phyloP scores from a whole-genome alignment of 208 protist genomes.

The Wallacemonas sp. region DNA sequence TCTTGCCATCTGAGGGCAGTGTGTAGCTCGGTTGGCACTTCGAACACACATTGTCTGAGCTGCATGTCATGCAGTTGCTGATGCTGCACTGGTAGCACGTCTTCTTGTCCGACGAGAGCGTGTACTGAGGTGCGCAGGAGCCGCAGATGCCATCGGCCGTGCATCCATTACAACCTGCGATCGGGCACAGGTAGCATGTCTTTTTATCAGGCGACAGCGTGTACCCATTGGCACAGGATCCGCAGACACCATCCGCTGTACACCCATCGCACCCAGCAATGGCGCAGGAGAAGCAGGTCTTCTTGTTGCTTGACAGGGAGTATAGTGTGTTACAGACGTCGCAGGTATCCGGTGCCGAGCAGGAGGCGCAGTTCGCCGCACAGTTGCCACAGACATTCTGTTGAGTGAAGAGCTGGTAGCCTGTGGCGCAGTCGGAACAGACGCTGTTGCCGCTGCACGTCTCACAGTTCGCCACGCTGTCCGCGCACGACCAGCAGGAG shows the following conservation, averaged over 20 bases:
- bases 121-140: not conserved
- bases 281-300: not conserved
- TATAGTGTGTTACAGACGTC: not conserved
- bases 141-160: not conserved
- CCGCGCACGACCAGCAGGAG: slow-evolving; percentile 19
- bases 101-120: slow-evolving; percentile 2
- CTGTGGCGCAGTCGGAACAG: not conserved
- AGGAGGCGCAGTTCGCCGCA: slow-evolving; percentile 5
- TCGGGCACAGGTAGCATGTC: not conserved
- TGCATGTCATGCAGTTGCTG: not conserved
- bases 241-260: not conserved
- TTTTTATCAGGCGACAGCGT: not conserved
- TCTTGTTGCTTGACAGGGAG: not conserved
- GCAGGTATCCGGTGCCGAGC: slow-evolving; percentile 8
- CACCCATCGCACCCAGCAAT: not conserved
- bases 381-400: slow-evolving; percentile 7
- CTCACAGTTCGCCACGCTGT: slow-evolving; percentile 22
- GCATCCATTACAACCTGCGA: not conserved
- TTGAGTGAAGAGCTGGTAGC: not conserved
- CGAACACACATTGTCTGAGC: not conserved
- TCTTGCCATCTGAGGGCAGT: not conserved
- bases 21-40: not conserved
- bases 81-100: not conserved
- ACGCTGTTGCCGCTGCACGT: slow-evolving; percentile 14
- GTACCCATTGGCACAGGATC: not conserved